phyloP scores from a whole-genome alignment of 2,329 filamentous ascomycete species.

The Tolypocladium sp. region DNA sequence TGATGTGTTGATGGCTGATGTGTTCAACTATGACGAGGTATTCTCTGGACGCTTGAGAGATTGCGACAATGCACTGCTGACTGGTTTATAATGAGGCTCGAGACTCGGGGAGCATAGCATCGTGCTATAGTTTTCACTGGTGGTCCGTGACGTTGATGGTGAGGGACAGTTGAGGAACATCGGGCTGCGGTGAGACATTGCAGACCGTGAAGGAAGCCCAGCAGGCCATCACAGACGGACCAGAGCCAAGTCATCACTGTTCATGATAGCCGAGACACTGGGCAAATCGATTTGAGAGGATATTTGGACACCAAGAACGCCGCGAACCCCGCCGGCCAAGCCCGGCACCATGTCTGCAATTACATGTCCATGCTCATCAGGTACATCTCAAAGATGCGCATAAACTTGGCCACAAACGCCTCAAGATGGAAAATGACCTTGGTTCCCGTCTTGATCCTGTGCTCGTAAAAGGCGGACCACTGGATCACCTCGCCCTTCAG shows the following conservation, averaged over 20 bases:
- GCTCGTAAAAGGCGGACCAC: conserved; percentile 97
- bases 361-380: conserved; percentile 75
- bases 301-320: background rate
- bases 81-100: too few species aligned
- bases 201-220: background rate
- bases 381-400: conserved; percentile 90
- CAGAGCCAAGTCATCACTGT: background rate
- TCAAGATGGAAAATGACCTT: conserved; percentile 98
- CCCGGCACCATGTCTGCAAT: conserved; percentile 5
- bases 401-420: conserved; percentile 97
- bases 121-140: background rate
- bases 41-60: background rate
- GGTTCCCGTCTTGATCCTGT: conserved; percentile 80
- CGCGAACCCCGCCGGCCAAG: background rate
- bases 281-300: background rate
- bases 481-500: conserved; percentile 88
- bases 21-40: background rate
- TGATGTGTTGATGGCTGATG: background rate
- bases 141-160: background rate
- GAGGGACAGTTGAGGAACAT: background rate
- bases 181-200: background rate
- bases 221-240: background rate
- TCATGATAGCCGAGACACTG: background rate
- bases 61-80: background rate
- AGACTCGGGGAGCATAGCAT: too few species aligned